Conservation (phyloP, 169 alveolate species). For the Plasmodium coatneyi region DNA sequence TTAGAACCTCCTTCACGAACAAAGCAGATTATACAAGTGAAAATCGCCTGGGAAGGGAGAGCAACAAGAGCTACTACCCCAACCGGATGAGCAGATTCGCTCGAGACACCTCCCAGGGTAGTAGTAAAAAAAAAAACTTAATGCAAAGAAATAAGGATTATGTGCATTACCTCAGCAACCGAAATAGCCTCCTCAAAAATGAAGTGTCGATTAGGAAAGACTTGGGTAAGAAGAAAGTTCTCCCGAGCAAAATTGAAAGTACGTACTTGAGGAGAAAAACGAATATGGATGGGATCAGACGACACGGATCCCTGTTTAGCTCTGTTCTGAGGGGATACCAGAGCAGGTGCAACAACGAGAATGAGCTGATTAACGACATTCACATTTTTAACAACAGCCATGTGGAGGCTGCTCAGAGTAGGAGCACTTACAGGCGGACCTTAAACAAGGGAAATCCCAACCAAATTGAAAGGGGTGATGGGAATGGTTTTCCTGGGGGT, state of each 20-base stretch:
- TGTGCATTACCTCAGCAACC: constrained; percentile 48
- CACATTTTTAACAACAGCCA: constrained; percentile 3
- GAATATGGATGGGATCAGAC: background rate
- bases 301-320: background rate
- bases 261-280: background rate
- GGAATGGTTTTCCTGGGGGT: background rate
- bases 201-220: constrained; percentile 36
- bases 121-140: constrained; percentile 45
- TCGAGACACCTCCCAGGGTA: background rate
- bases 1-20: background rate
- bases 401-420: background rate
- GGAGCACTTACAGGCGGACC: background rate
- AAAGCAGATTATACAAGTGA: background rate
- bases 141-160: constrained; percentile 61
- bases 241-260: background rate
- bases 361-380: constrained; percentile 2
- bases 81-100: constrained; percentile 6
- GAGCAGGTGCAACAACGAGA: background rate
- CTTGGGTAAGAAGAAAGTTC: constrained; percentile 10
- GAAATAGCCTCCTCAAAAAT: constrained; percentile 50
- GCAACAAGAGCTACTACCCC: constrained; percentile 1
- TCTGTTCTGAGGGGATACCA: background rate
- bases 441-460: background rate
- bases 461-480: background rate
- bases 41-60: background rate